Evolutionary conservation across 768 basidiomycete species (phyloP), one percentile per base, ranked within the genome.

Genomic region (Cystobasidium tubakii): DNA sequence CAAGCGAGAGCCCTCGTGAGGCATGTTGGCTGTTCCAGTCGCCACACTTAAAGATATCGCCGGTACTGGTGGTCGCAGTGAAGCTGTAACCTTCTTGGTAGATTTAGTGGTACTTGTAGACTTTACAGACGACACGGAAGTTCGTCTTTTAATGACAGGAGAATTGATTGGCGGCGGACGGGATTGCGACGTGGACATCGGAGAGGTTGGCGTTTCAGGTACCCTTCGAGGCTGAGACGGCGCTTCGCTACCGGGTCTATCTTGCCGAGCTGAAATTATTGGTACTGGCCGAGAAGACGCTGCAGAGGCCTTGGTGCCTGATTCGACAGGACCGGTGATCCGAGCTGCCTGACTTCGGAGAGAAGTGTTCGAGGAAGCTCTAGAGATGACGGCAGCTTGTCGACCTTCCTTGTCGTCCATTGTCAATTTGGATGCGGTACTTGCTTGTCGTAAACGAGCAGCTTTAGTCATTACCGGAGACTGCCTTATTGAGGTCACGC

Each of bases 61-160:
- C 2, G 57, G 57, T 6, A 60, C 12, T 31, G 57, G 23, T 27
- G 33, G 29, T 25, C 27, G 10, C 27, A n/a, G 21, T 9, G 53
- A 55, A n/a, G 53, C n/a, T n/a, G n/a, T n/a, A n/a, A n/a, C n/a
- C n/a, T n/a, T 6, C 57, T 34, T 60, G 2, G 33, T 25, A 19
- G 69, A 57, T 19, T 7, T 25, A 23, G 54, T 55, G 15, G 54
- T 55, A 3, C 34, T 31, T 3, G 21, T 36, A 25, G 69, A 55
- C 17, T 46, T 55, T 3, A 39, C 27, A 17, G 69, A 71, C 21
- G 69, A 53, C 9, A 71, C 54, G 21, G 69, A 71, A 1, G 50
- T 3, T 13, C 50, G 50, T 9, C 54, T 54, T 23, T 53, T 31
- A 29, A 9, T 19, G 27, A 6, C 27, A 4, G 31, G 6, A 36